Percentiles rank a stretch among this genome's conserved stretches.
phyloP scores from a whole-genome alignment of 441 rosid genomes.

The Arabidopsis lyrata region DNA sequence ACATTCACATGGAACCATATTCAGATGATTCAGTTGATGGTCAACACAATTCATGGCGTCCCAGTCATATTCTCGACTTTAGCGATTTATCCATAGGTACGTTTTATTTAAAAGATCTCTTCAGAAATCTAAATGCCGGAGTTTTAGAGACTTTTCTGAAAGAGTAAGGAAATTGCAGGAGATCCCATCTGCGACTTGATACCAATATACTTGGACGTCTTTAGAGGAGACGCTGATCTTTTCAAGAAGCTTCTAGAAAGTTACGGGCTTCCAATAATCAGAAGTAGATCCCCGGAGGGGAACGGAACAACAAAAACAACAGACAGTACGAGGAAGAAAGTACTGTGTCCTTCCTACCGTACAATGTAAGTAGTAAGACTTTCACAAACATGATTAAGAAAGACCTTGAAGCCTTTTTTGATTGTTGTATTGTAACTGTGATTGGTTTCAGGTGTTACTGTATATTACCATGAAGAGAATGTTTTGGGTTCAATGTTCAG shows the following conservation, averaged over 20 bases:
- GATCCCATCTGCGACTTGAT: conserved; percentile 86
- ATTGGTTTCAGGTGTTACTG: too few species aligned
- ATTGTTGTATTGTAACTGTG: conserved; percentile 9
- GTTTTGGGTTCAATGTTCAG: conserved; percentile 83
- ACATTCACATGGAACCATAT: conserved; percentile 77
- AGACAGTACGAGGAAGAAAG: conserved; percentile 49
- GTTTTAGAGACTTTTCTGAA: conserved; percentile 23
- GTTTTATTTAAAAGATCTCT: conserved; percentile 1
- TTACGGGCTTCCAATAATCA: conserved; percentile 75
- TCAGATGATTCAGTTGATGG: conserved; percentile 41
- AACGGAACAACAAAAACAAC: conserved; percentile 25
- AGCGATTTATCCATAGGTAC: conserved; percentile 81
- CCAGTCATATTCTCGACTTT: conserved; percentile 84
- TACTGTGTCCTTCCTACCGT: conserved; percentile 72
- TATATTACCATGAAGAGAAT: too few species aligned
- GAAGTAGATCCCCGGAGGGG: conserved; percentile 42
- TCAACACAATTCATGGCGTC: conserved; percentile 65
- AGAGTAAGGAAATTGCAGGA: conserved; percentile 58
- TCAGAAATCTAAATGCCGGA: not conserved
- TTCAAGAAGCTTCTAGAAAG: conserved; percentile 72
- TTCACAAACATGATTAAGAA: not conserved
- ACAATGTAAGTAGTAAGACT: conserved; percentile 69
- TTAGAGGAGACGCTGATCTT: conserved; percentile 77
- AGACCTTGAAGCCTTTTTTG: not conserved
- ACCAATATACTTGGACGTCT: conserved; percentile 85